These are phyloP conservation scores for Neonectria sp. DNA, from an alignment of 2,329 filamentous ascomycete species.

Conservation along the genomic window DNA sequence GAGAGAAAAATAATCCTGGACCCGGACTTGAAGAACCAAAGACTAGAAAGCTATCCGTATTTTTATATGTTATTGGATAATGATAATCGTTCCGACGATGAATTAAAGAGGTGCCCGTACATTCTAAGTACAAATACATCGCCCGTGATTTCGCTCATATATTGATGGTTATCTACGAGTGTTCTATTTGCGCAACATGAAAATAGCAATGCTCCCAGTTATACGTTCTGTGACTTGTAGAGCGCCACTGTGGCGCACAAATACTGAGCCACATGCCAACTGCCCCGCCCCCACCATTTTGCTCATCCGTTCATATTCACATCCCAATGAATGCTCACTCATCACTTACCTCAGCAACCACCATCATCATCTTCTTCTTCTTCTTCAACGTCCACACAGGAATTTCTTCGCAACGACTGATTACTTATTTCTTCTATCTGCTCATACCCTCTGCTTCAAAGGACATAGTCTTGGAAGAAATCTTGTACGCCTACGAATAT, in stretches of 20 bases:
- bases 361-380: background rate
- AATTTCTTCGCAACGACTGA: background rate
- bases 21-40: conserved; percentile 33
- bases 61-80: conserved; percentile 18
- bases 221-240: background rate
- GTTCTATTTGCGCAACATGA: background rate
- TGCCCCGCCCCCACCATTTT: conserved; percentile 25
- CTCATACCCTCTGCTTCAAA: background rate
- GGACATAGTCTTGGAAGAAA: background rate
- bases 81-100: conserved; percentile 9
- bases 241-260: conserved; percentile 19
- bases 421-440: background rate
- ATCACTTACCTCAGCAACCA: conserved; percentile 21
- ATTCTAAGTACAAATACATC: background rate
- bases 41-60: conserved; percentile 32
- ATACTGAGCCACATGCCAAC: conserved; percentile 3
- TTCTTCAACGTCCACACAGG: background rate
- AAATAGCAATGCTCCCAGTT: background rate
- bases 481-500: background rate
- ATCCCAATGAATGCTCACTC: conserved; percentile 16
- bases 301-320: conserved; percentile 13
- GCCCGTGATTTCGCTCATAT: too few relatives aligned
- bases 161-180: background rate
- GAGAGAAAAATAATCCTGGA: conserved; percentile 19
- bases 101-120: background rate